Percentiles rank a stretch among this genome's conserved stretches.
Evolutionary conservation across 805 yeast genomes (phyloP).

Genomic region (Danielia reshetovae): DNA sequence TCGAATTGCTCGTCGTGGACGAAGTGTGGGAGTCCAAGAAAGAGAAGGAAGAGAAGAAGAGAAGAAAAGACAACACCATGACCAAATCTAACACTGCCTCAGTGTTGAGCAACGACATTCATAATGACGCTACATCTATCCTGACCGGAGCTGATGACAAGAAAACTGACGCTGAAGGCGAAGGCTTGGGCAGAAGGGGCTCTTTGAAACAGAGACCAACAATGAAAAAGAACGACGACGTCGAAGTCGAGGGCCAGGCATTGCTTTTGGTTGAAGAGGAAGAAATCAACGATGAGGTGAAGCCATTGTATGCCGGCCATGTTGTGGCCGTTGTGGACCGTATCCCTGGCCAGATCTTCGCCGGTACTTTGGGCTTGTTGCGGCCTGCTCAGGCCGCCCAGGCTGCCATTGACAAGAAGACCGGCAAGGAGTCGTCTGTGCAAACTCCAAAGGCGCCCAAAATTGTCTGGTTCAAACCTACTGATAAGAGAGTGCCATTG

Average conservation of each 20-base stretch:
- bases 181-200: slow-evolving; percentile 65
- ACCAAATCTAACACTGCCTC: slow-evolving; percentile 30
- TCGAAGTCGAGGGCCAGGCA: slow-evolving; percentile 97
- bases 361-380: slow-evolving; percentile 89
- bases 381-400: slow-evolving; percentile 95
- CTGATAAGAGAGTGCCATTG: slow-evolving; percentile 94
- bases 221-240: slow-evolving; percentile 96
- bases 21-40: slow-evolving; percentile 97
- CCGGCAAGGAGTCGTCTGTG: slow-evolving; percentile 44
- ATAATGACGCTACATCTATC: slow-evolving; percentile 73
- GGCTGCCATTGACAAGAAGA: slow-evolving; percentile 57
- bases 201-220: slow-evolving; percentile 93
- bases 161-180: slow-evolving; percentile 28
- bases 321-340: slow-evolving; percentile 97
- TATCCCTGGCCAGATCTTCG: slow-evolving; percentile 92
- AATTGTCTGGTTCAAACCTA: slow-evolving; percentile 98
- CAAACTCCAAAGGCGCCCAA: slow-evolving; percentile 64
- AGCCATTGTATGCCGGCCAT: slow-evolving; percentile 96
- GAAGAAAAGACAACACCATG: slow-evolving; percentile 65
- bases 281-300: slow-evolving; percentile 86
- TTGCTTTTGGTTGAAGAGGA: slow-evolving; percentile 89
- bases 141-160: slow-evolving; percentile 31
- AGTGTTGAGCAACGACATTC: slow-evolving; percentile 62
- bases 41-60: slow-evolving; percentile 95
- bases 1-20: slow-evolving; percentile 89